phyloP scores from a whole-genome alignment of 805 yeast genomes.

The Saturnispora quitensis region DNA sequence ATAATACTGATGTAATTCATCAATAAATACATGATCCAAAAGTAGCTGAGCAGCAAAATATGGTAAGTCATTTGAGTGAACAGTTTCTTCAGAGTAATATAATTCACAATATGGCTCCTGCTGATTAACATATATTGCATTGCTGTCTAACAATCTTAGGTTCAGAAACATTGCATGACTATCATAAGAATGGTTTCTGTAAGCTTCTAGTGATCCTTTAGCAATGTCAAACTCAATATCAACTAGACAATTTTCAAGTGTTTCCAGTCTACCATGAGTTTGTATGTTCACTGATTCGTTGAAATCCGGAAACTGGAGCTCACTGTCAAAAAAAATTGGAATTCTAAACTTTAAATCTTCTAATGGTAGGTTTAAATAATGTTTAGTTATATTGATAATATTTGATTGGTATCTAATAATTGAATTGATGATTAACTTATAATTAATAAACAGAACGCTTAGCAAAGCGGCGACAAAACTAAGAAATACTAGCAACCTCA shows the following conservation, averaged over 20 bases:
- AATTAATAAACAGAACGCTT: not conserved
- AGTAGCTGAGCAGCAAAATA: conserved; percentile 36
- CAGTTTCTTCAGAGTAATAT: conserved; percentile 28
- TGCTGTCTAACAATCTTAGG: conserved; percentile 14
- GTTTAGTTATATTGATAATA: not conserved
- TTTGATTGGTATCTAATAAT: not conserved
- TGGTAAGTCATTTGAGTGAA: conserved; percentile 43
- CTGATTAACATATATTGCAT: conserved; percentile 25
- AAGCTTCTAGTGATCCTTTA: conserved; percentile 11
- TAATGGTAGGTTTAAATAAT: conserved; percentile 28
- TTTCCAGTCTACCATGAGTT: conserved; percentile 33
- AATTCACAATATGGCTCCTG: conserved; percentile 21
- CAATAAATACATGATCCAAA: conserved; percentile 23
- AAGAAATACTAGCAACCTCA: not conserved
- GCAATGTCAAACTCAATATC: conserved; percentile 18
- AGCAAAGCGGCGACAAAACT: not conserved
- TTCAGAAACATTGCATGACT: conserved; percentile 15
- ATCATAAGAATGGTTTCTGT: conserved; percentile 2
- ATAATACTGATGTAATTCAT: conserved; percentile 20
- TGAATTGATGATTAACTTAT: not conserved
- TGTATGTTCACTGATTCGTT: conserved; percentile 44
- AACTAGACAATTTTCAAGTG: conserved; percentile 12
- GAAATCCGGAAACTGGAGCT: conserved; percentile 57
- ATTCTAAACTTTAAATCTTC: conserved; percentile 35
- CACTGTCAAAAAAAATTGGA: conserved; percentile 34